A percentile compares a stretch with the other conserved stretches of the same genome.
Evolutionary conservation across 495 filamentous ascomycete genomes (phyloP).

Genomic region (Penicillium coprophilum): DNA sequence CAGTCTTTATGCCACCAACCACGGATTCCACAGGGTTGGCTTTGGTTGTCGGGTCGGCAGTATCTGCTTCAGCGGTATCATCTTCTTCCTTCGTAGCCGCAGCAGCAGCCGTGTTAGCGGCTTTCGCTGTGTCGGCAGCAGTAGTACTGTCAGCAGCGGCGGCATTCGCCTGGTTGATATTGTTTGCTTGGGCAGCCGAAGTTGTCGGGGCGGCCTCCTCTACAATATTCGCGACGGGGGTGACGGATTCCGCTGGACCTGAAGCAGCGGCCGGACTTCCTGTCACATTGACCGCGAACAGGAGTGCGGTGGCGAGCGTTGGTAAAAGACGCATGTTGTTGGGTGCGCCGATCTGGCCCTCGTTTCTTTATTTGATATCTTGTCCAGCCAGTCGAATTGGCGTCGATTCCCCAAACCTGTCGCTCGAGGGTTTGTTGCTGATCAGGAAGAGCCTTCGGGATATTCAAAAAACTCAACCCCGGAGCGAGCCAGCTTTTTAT

Average conservation of each 20-base stretch:
- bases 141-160: slow-evolving; percentile 4
- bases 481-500: slow-evolving; percentile 28
- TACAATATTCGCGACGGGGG: neutral
- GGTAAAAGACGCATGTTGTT: slow-evolving; percentile 32
- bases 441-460: slow-evolving; percentile 21
- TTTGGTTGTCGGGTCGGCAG: neutral
- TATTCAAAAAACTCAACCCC: neutral
- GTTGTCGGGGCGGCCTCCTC: slow-evolving; percentile 5
- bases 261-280: slow-evolving; percentile 17
- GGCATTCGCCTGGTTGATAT: slow-evolving; percentile 12
- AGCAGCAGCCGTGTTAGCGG: neutral
- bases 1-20: neutral
- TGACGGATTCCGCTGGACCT: slow-evolving; percentile 1
- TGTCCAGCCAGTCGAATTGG: slow-evolving; percentile 14
- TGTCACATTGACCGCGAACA: slow-evolving; percentile 25
- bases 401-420: slow-evolving; percentile 22
- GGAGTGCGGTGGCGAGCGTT: slow-evolving; percentile 25
- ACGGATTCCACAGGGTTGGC: slow-evolving; percentile 2
- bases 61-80: slow-evolving; percentile 4
- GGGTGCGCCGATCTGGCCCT: slow-evolving; percentile 13
- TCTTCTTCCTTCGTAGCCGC: neutral
- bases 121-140: neutral
- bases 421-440: slow-evolving; percentile 23
- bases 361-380: slow-evolving; percentile 7
- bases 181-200: slow-evolving; percentile 3